phyloP scores from a whole-genome alignment of 1,139 yeast species.

The Pichia terricola region DNA sequence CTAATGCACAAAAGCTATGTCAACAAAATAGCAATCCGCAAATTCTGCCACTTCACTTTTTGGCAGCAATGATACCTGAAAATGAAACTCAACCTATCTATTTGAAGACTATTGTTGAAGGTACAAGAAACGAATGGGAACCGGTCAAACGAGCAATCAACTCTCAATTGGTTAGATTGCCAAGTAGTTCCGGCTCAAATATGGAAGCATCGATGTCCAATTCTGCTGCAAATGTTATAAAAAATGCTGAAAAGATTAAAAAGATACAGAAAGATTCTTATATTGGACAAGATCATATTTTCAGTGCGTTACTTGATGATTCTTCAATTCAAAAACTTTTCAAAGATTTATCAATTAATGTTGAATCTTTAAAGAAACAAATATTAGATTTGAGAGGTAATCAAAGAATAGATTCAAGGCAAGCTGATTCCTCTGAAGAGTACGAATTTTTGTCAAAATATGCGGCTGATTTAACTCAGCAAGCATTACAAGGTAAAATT shows the following conservation, averaged over 20 bases:
- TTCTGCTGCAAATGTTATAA: slow-evolving; percentile 23
- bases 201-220: slow-evolving; percentile 23
- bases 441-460: slow-evolving; percentile 81
- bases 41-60: slow-evolving; percentile 73
- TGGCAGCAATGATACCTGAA: slow-evolving; percentile 83
- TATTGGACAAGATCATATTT: slow-evolving; percentile 89
- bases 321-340: slow-evolving; percentile 59
- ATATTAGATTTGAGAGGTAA: slow-evolving; percentile 82
- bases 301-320: slow-evolving; percentile 80
- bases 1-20: slow-evolving; percentile 73
- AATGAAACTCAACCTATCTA: slow-evolving; percentile 49
- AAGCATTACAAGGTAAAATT: slow-evolving; percentile 84
- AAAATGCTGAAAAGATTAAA: slow-evolving; percentile 48
- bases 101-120: slow-evolving; percentile 75
- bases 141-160: slow-evolving; percentile 72
- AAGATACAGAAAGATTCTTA: slow-evolving; percentile 83
- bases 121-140: slow-evolving; percentile 84
- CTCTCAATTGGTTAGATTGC: slow-evolving; percentile 70
- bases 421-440: slow-evolving; percentile 82
- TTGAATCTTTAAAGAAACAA: slow-evolving; percentile 68
- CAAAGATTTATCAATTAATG: slow-evolving; percentile 61
- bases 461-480: slow-evolving; percentile 86
- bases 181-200: slow-evolving; percentile 75
- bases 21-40: slow-evolving; percentile 78
- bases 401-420: slow-evolving; percentile 86